A percentile compares a stretch with the other conserved stretches of the same genome.
Conservation (phyloP, 2,329 filamentous ascomycete genomes). For the Xylaria sp. region DNA sequence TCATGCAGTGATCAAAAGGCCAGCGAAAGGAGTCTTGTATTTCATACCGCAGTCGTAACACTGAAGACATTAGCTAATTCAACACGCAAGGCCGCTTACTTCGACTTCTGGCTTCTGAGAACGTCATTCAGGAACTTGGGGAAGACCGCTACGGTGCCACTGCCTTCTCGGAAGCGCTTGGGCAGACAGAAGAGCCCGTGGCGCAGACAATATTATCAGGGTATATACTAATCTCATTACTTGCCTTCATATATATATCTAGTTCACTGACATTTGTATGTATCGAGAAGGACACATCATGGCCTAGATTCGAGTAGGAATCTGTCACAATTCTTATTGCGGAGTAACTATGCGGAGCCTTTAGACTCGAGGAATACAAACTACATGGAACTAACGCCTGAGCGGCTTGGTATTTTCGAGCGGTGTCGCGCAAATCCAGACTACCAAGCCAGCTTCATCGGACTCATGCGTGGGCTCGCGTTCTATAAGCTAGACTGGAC, state of each 20-base stretch:
- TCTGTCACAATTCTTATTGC: conserved; percentile 50
- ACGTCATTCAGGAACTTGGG: conserved; percentile 31
- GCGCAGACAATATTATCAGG: conserved; percentile 31
- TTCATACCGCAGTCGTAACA: not conserved
- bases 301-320: conserved; percentile 46
- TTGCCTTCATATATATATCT: not conserved
- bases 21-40: not conserved
- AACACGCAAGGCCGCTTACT: conserved; percentile 31
- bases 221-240: conserved; percentile 12
- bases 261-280: not conserved
- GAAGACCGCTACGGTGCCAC: conserved; percentile 32
- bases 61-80: not conserved
- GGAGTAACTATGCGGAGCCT: conserved; percentile 51
- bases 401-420: conserved; percentile 51
- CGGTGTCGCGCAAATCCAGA: conserved; percentile 48
- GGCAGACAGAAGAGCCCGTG: conserved; percentile 21
- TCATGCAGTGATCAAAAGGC: no score
- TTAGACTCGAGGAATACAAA: conserved; percentile 42
- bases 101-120: conserved; percentile 30
- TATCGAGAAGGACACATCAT: conserved; percentile 46
- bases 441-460: conserved; percentile 49
- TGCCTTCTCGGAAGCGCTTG: conserved; percentile 29
- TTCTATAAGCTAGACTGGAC: conserved; percentile 52
- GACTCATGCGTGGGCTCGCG: conserved; percentile 52
- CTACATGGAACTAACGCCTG: conserved; percentile 37